Evolutionary conservation across 805 yeast genomes (phyloP), one percentile per base, ranked within the genome.

Genomic region (Nakazawaea sp.): DNA sequence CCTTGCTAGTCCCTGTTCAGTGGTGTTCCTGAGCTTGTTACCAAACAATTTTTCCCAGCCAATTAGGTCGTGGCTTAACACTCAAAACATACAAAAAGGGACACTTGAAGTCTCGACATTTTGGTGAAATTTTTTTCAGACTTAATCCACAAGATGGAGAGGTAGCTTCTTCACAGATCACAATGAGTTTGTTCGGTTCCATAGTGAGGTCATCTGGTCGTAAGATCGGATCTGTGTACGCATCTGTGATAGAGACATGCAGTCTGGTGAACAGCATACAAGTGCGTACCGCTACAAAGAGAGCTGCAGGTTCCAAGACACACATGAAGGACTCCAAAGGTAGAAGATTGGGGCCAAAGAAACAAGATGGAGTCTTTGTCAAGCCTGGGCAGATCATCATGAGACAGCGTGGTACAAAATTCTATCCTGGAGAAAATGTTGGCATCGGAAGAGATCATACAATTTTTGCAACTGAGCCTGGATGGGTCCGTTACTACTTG

Each of bases 311-410:
- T 49, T 87, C 97, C n/a, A 84, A 78, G 62, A 84, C 96, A 13
- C 84, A 83, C 47, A 89, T 83, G 77, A 81, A 82, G 56, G 96
- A 89, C 58, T 89, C 98, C 12, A 87, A 87, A 3, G 98, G 98
- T 67, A 78, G 94, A 59, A 70, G 97, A 54, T 65, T 92, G 35
- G 98, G 98, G 18, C 83, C 94, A 25, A 92, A 92, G 62, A 83
- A 72, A 34, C 75, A 81, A 44, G 96, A 90, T 52, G 88, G 92
- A 28, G 68, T 75, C 53, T 64, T 56, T 32, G 96, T 90, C 1
- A 69, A 70, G 34, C 78, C 85, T 1, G 97, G 97, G 8, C 84
- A 88, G 51, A 88, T 92, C 47, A 68, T 92, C 27, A 75, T 84
- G 77, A 78, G 97, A 57, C 98, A 92, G 56, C 75, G 97, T 57